These are phyloP conservation scores for Begonia peltatifolia DNA, from an alignment of 306 rosid genomes.

Conservation along the genomic window DNA sequence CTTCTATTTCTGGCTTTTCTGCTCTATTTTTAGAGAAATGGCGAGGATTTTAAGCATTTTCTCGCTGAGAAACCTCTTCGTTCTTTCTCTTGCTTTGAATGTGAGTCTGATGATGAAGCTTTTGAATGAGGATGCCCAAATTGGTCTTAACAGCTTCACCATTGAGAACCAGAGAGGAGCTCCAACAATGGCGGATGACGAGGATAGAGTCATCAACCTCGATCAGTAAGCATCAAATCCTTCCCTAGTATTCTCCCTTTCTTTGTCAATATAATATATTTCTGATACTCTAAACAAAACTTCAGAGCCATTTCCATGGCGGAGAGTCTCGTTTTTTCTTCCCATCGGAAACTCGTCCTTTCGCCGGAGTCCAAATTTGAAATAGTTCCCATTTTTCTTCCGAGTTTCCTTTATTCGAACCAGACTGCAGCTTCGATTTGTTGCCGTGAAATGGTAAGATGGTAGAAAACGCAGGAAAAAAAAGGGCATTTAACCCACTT, in stretches of 20 bases:
- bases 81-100: slow-evolving; percentile 58
- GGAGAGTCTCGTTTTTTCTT: no score
- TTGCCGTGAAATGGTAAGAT: no score
- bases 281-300: no score
- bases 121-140: slow-evolving; percentile 12
- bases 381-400: no score
- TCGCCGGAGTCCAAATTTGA: no score
- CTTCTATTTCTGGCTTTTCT: not conserved
- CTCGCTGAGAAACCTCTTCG: slow-evolving; percentile 37
- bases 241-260: not conserved
- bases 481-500: no score
- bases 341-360: no score
- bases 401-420: no score
- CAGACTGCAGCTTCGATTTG: no score
- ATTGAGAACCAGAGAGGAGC: not conserved
- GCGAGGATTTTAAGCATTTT: slow-evolving; percentile 11
- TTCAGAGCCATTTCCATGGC: no score
- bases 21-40: slow-evolving; percentile 13
- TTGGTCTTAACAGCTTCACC: not conserved
- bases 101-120: slow-evolving; percentile 36
- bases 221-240: slow-evolving; percentile 50
- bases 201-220: slow-evolving; percentile 39
- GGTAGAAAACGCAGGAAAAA: no score
- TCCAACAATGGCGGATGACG: slow-evolving; percentile 9
- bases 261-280: not conserved